phyloP scores from a whole-genome alignment of 768 basidiomycete species.

The Pisolithus marmoratus region DNA sequence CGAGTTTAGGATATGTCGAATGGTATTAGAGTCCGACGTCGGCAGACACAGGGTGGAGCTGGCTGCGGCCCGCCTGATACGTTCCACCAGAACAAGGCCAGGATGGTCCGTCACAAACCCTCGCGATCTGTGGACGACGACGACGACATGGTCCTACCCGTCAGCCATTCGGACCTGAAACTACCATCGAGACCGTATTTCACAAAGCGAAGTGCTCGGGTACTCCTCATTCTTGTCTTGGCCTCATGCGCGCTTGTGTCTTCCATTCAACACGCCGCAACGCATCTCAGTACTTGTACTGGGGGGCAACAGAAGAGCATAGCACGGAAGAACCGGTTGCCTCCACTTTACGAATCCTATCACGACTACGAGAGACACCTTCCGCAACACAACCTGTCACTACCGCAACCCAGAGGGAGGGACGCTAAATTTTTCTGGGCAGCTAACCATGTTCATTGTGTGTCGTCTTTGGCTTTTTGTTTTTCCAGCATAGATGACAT shows the following conservation, averaged over 20 bases:
- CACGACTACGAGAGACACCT: constrained; percentile 38
- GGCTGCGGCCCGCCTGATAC: neutral
- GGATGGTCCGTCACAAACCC: neutral
- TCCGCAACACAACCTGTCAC: constrained; percentile 38
- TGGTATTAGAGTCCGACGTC: too few species aligned
- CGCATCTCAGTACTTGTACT: neutral
- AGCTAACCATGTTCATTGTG: constrained; percentile 42
- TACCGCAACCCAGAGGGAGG: constrained; percentile 36
- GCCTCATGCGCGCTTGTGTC: constrained; percentile 11
- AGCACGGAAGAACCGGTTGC: constrained; percentile 16
- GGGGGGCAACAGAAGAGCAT: constrained; percentile 2
- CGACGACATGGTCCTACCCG: neutral
- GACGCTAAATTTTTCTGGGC: constrained; percentile 43
- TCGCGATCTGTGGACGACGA: neutral
- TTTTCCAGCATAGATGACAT: too few species aligned
- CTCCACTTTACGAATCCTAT: constrained; percentile 43
- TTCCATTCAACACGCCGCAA: neutral
- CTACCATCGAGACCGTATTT: neutral
- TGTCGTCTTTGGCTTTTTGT: constrained; percentile 3
- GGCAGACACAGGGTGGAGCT: too few species aligned
- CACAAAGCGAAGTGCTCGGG: constrained; percentile 2
- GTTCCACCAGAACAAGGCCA: neutral
- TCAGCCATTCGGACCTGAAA: neutral
- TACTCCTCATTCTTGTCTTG: constrained; percentile 10
- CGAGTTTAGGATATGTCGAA: too few species aligned